Evolutionary conservation across 306 rosid species (phyloP).

Genomic region (Quercus berberidifolia): DNA sequence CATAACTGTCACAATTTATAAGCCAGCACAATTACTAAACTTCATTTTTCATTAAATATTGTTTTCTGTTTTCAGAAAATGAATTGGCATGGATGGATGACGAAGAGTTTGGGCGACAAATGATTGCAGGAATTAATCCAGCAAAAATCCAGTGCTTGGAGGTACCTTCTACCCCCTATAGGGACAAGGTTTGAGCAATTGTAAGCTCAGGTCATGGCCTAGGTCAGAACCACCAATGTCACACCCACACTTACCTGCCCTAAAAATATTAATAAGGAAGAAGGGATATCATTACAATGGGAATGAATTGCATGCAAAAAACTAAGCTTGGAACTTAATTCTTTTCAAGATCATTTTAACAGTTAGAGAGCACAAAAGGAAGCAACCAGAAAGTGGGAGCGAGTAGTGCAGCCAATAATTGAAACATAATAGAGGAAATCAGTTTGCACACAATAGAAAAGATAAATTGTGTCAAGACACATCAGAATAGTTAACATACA

Average conservation of each 20-base stretch:
- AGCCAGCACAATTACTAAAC: background rate
- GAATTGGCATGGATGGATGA: conserved; percentile 65
- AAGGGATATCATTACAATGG: background rate
- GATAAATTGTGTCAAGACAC: no score
- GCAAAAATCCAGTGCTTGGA: conserved; percentile 44
- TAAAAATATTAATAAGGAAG: background rate
- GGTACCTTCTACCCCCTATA: conserved; percentile 28
- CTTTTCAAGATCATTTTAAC: no score
- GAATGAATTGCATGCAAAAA: no score
- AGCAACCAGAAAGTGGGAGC: no score
- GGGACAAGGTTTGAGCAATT: background rate
- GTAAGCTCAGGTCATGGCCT: background rate
- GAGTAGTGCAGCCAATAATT: no score
- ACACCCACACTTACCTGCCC: background rate
- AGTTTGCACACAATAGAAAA: no score
- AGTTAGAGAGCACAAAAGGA: no score
- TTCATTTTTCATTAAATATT: background rate
- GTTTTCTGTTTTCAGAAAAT: conserved; percentile 33
- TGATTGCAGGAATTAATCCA: conserved; percentile 80
- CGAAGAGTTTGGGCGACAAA: conserved; percentile 71
- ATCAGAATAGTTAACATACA: no score
- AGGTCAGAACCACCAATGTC: background rate
- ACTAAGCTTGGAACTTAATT: no score
- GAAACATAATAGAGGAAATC: no score
- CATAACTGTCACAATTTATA: background rate